Evolutionary conservation across 2,329 filamentous ascomycete genomes (phyloP).

Genomic region (Cordyceps javanica): DNA sequence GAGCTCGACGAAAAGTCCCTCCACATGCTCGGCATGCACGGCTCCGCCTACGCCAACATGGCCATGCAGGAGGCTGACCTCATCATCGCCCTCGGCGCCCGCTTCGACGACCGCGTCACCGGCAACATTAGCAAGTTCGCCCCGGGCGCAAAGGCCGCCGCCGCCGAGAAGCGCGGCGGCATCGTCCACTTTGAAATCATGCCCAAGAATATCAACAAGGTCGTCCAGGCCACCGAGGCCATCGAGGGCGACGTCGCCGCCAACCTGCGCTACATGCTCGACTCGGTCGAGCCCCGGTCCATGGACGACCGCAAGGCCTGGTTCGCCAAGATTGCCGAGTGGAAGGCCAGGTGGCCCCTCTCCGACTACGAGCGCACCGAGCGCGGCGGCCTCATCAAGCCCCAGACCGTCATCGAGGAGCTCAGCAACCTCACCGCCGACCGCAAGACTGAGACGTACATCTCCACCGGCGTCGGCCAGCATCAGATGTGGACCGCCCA

Average conservation of each 20-base stretch:
- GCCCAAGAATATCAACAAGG: conserved; percentile 99
- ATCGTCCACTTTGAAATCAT: conserved; percentile 98
- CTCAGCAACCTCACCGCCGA: conserved; percentile 76
- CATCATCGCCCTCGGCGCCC: conserved; percentile 87
- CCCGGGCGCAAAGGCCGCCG: conserved; percentile 78
- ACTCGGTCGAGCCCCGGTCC: conserved; percentile 57
- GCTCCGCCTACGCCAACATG: conserved; percentile 95
- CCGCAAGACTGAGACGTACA: conserved; percentile 78
- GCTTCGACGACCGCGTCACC: conserved; percentile 96
- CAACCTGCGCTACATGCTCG: conserved; percentile 71
- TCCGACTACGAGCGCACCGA: conserved; percentile 73
- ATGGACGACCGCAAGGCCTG: conserved; percentile 69
- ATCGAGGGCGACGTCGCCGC: conserved; percentile 85
- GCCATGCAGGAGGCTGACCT: conserved; percentile 95
- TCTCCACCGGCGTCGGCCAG: conserved; percentile 91
- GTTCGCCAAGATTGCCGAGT: conserved; percentile 82
- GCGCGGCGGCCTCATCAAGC: conserved; percentile 78
- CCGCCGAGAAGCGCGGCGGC: conserved; percentile 77
- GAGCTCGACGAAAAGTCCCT: conserved; percentile 90
- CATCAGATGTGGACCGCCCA: conserved; percentile 99
- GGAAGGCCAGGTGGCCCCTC: conserved; percentile 90
- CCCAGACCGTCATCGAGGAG: conserved; percentile 85
- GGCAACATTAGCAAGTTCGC: conserved; percentile 78
- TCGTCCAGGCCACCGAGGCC: conserved; percentile 91
- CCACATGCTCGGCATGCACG: conserved; percentile 99